Evolutionary conservation across 2,329 filamentous ascomycete species (phyloP), one percentile per base, ranked within the genome.

Genomic region (Claviceps maximensis): DNA sequence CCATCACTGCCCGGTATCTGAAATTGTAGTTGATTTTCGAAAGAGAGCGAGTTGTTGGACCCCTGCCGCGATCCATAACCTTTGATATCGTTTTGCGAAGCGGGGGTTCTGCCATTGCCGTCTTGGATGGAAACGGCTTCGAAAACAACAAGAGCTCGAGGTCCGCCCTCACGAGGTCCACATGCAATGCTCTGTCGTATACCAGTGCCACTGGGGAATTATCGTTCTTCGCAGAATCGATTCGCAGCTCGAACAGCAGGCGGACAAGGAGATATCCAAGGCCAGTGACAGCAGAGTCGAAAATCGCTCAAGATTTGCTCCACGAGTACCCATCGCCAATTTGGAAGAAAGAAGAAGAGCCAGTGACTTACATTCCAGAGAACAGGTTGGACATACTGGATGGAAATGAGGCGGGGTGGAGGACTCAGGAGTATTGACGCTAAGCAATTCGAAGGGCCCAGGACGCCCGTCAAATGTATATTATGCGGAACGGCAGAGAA

Each of bases 311-410:
- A 27, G 36, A 13, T 23, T 27, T 38, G 2, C 17, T 19, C 38
- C 19, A 10, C 15, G 38, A 17, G n/a, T 3, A 15, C 8, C 21
- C 15, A 19, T 19, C 7, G 10, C 21, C 41, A 36, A 27, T 27
- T 25, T 25, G 4, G 13, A 13, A 36, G 9, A 19, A 2, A 40
- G 1, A 2, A n/a, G 21, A 53, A 33, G 21, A 51, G 19, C 42
- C 53, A 51, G 56, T 53, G 57, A 78, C 77, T 77, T 71, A 80
- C 77, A 80, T 80, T 68, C 77, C 77, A 62, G 77, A 80, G 65
- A 80, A 80, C 61, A 80, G 69, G 69, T 79, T 79, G 61, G 77
- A 80, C 77, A 80, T 80, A 64, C 61, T 70, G 60, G 38, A 47
- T 47, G 49, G n/a, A 31, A 48, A 55, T 53, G 47, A 38, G 47